Evolutionary conservation across 352 stramenopile genomes (phyloP), one percentile per base, ranked within the genome.

Genomic region (Peronosclerospora sorghi): DNA sequence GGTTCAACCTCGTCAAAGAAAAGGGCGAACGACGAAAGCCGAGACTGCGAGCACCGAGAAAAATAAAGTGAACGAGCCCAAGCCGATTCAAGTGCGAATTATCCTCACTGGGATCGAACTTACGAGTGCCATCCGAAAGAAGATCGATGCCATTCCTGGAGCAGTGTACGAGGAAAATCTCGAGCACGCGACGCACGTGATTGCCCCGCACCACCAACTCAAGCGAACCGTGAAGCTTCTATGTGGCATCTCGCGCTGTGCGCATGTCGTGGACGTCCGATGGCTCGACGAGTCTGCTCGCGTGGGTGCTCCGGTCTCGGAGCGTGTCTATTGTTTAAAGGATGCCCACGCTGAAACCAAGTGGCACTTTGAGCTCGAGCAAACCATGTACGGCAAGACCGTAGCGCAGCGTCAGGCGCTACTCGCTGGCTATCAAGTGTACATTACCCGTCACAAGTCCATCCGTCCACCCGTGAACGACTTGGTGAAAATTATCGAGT

Each of bases 141-240:
- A 75, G 32, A 71, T 81, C 17, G 40, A 59, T 37, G 49, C 56
- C 2, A 73, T 81, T 42, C 26, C 39, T 1, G 62, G 61, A 15
- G 68, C 68, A 17, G 32, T 49, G 1, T 77, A 72, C 39, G 65
- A 81, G 48, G 46, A 67, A 43, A 49, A 70, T 7, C 49, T 81
- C 26, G 50, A 70, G 10, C 57, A 58, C 15, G 68, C 60, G 26
- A 81, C 62, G 18, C 68, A 81, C 35, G 32, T 81, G 29, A 46
- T 81, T 17, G 68, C 59, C 30, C 65, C 64, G 1, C 55, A 52
- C n/a, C 51, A 62, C 21, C 43, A 69, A 28, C 28, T 81, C 10
- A 81, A 81, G 37, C 59, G 68, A 20, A 82, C 69, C 1, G 69
- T 82, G 18, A 82, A 82, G 44, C 29, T 82, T 21, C 51, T 82